Evolutionary conservation across 192 early-diverging fungal genomes (phyloP).

Genomic region (Podila minutissima): DNA sequence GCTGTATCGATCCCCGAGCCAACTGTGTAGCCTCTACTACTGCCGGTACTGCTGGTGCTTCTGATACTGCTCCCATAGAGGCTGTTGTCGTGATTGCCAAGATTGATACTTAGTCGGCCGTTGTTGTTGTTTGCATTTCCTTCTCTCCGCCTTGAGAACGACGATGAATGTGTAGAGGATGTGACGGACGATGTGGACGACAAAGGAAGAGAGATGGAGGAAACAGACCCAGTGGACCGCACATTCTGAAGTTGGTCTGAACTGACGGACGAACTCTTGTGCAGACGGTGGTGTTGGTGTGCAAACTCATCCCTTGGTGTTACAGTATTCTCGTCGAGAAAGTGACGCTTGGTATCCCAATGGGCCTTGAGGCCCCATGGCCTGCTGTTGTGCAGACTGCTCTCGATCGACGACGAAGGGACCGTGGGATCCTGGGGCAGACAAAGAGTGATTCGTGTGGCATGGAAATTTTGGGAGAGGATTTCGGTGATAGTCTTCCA

Average conservation of each 20-base stretch:
- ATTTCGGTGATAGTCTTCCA: slow-evolving; percentile 50
- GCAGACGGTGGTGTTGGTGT: slow-evolving; percentile 40
- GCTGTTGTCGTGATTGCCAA: neutral
- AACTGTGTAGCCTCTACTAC: slow-evolving; percentile 13
- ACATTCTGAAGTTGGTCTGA: slow-evolving; percentile 17
- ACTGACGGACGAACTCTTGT: slow-evolving; percentile 21
- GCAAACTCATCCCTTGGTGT: slow-evolving; percentile 44
- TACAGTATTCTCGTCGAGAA: slow-evolving; percentile 46
- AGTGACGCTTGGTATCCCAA: slow-evolving; percentile 39
- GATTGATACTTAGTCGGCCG: slow-evolving; percentile 5
- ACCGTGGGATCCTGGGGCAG: slow-evolving; percentile 34
- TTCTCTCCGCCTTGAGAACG: slow-evolving; percentile 38
- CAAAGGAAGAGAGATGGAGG: slow-evolving; percentile 13
- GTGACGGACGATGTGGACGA: slow-evolving; percentile 31
- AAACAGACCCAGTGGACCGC: slow-evolving; percentile 13
- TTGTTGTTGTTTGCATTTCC: neutral
- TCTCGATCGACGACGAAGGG: slow-evolving; percentile 20
- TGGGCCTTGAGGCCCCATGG: slow-evolving; percentile 39
- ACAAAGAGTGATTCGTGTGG: slow-evolving; percentile 39
- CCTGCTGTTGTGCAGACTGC: slow-evolving; percentile 15
- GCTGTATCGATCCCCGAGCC: slow-evolving; percentile 1
- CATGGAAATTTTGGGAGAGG: slow-evolving; percentile 37
- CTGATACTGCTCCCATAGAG: neutral
- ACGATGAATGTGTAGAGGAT: slow-evolving; percentile 15
- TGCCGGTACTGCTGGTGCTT: slow-evolving; percentile 10